Conservation (phyloP, 1,139 yeast species). For the Suhomyces kunorum region DNA sequence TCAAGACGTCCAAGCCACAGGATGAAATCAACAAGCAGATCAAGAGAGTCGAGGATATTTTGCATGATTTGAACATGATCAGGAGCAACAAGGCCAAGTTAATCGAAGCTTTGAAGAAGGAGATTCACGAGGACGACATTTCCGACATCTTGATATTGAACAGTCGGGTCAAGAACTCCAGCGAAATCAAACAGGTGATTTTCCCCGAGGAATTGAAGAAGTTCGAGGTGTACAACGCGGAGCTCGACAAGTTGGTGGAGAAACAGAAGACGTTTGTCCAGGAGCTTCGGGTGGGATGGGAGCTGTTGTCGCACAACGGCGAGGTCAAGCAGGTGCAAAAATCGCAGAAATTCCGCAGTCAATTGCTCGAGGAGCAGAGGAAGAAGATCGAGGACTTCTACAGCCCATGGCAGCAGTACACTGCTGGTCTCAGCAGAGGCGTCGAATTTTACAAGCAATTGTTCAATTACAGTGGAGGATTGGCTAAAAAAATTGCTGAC, state of each 20-base stretch:
- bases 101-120: slow-evolving; percentile 64
- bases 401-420: slow-evolving; percentile 60
- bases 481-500: slow-evolving; percentile 29
- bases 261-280: slow-evolving; percentile 61
- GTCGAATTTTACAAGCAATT: slow-evolving; percentile 61
- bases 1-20: slow-evolving; percentile 27
- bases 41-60: slow-evolving; percentile 45
- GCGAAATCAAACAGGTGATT: slow-evolving; percentile 57
- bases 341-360: slow-evolving; percentile 34
- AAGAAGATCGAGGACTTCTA: slow-evolving; percentile 46
- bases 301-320: slow-evolving; percentile 49
- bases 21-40: slow-evolving; percentile 25
- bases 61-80: slow-evolving; percentile 46
- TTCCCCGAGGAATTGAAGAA: slow-evolving; percentile 78
- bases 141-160: slow-evolving; percentile 74
- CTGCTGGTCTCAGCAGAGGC: slow-evolving; percentile 63
- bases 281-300: slow-evolving; percentile 61
- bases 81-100: slow-evolving; percentile 63
- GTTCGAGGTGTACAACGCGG: slow-evolving; percentile 66
- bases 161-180: slow-evolving; percentile 54
- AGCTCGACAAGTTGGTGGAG: slow-evolving; percentile 66
- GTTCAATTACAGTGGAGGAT: slow-evolving; percentile 41
- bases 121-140: slow-evolving; percentile 82
- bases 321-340: slow-evolving; percentile 41
- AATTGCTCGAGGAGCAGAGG: slow-evolving; percentile 18